Evolutionary conservation across 495 filamentous ascomycete species (phyloP).

Genomic region (Neurospora hispaniola): DNA sequence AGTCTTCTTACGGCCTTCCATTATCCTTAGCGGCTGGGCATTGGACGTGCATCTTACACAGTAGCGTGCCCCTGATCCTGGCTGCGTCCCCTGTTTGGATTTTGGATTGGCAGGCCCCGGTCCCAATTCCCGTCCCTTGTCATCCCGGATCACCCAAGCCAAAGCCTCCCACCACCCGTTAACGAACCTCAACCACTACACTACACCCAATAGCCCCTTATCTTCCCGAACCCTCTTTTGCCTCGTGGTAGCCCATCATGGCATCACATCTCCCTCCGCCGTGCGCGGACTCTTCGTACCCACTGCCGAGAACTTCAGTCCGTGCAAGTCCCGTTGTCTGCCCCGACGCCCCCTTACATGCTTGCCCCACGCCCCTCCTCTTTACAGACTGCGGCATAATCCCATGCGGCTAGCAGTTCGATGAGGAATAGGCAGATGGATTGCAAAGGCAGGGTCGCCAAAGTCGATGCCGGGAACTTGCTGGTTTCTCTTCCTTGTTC

Average conservation of each 20-base stretch:
- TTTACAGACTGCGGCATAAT: slow-evolving; percentile 13
- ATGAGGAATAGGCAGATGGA: slow-evolving; percentile 11
- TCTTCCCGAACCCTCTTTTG: slow-evolving; percentile 30
- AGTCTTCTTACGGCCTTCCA: slow-evolving; percentile 16
- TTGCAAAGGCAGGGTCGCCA: not conserved
- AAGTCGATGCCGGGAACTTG: not conserved
- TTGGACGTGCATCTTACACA: not conserved
- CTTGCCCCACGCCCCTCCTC: slow-evolving; percentile 9
- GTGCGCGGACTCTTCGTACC: not conserved
- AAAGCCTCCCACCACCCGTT: slow-evolving; percentile 2
- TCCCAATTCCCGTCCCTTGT: slow-evolving; percentile 13
- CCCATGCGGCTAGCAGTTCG: slow-evolving; percentile 14
- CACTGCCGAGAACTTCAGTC: not conserved
- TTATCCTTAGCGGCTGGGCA: slow-evolving; percentile 13
- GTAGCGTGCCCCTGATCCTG: not conserved
- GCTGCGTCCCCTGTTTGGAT: slow-evolving; percentile 20
- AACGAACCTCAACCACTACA: slow-evolving; percentile 10
- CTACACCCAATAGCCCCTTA: slow-evolving; percentile 12
- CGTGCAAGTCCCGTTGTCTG: not conserved
- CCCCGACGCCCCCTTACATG: slow-evolving; percentile 3
- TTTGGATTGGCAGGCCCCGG: slow-evolving; percentile 21
- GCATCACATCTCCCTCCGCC: slow-evolving; percentile 11
- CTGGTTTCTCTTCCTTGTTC: not conserved
- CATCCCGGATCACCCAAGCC: not conserved
- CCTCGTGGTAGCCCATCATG: slow-evolving; percentile 26